Evolutionary conservation across 1,284 basidiomycete species (phyloP), one percentile per base, ranked within the genome.

Genomic region (Trametes versicolor): DNA sequence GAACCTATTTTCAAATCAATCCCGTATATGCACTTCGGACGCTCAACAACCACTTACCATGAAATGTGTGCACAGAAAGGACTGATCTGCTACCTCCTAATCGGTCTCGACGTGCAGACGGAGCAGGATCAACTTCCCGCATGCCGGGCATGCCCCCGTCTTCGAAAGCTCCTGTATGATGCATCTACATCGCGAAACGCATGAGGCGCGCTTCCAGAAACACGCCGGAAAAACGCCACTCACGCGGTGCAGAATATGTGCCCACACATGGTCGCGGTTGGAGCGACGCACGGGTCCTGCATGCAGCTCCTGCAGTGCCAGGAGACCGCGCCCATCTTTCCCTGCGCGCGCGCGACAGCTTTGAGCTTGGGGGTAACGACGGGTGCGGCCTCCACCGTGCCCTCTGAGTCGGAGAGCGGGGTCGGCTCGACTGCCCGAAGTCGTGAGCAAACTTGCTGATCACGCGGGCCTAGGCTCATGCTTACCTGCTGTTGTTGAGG

Each of bases 181-280:
- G 64, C 75, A 75, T n/a, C 75, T 76, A 52, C 17, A 41, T 17
- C 39, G 32, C 52, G 43, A 21, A 68, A 21, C 32, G 52, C 71
- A 17, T 72, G 70, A 25, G 74, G 72, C 19, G 70, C 58, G 27
- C 15, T 13, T 13, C 39, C 4, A 45, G 15, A 47, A 8, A 19
- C 27, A 29, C 5, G n/a, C 25, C 21, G 8, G 41, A 36, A 13
- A 36, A 15, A 34, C 15, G 34, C 27, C 9, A 65, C 72, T 51
- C 51, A 77, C 74, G 68, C 63, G 48, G 74, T 68, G 58, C 75
- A 77, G 68, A 77, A 77, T 13, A 77, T 64, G 57, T 77, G 76
- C n/a, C 76, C 76, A 32, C 76, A 77, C 61, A 72, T 63, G n/a
- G 76, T 74, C 32, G 71, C 74, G 13, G 71, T 75, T 9, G 76